Percentiles rank a stretch among this genome's conserved stretches.
Evolutionary conservation across 2,329 filamentous ascomycete species (phyloP).

Genomic region (Shiraia bambusicola): DNA sequence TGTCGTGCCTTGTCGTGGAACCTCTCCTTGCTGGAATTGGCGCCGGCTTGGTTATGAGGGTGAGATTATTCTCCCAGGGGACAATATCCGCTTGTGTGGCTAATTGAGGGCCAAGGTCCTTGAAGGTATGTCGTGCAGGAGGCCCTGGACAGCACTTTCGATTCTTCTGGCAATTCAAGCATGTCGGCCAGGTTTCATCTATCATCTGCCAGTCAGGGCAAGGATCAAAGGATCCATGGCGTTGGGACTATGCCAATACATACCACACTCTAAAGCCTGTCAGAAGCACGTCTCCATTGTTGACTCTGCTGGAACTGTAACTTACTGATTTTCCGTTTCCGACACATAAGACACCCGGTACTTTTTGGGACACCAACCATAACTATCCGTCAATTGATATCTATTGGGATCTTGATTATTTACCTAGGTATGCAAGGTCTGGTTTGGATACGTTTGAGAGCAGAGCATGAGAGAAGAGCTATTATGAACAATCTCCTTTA

Average conservation of each 20-base stretch:
- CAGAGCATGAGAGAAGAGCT: too few species aligned
- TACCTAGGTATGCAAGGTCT: too few species aligned
- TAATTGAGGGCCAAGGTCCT: slow-evolving; percentile 27
- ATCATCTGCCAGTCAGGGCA: slow-evolving; percentile 17
- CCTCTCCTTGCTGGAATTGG: background rate
- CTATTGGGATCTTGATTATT: too few species aligned
- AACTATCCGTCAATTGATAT: background rate
- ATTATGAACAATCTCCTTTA: too few species aligned
- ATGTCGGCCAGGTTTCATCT: slow-evolving; percentile 41
- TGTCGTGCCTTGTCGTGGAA: slow-evolving; percentile 7
- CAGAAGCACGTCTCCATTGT: slow-evolving; percentile 5
- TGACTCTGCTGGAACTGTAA: slow-evolving; percentile 1
- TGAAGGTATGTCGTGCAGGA: slow-evolving; percentile 37
- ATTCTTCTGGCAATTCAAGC: slow-evolving; percentile 39
- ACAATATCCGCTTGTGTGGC: slow-evolving; percentile 3
- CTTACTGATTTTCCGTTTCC: slow-evolving; percentile 39
- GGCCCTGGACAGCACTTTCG: slow-evolving; percentile 38
- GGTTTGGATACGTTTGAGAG: too few species aligned
- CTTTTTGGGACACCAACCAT: slow-evolving; percentile 42
- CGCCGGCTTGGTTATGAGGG: slow-evolving; percentile 1
- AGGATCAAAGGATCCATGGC: slow-evolving; percentile 1
- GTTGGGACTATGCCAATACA: slow-evolving; percentile 2
- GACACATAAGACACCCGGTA: slow-evolving; percentile 36
- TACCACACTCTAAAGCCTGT: slow-evolving; percentile 23
- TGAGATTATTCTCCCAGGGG: background rate